Percentiles rank a stretch among this genome's conserved stretches.
Conservation (phyloP, 805 yeast species). For the Candida cerambycidarum region DNA sequence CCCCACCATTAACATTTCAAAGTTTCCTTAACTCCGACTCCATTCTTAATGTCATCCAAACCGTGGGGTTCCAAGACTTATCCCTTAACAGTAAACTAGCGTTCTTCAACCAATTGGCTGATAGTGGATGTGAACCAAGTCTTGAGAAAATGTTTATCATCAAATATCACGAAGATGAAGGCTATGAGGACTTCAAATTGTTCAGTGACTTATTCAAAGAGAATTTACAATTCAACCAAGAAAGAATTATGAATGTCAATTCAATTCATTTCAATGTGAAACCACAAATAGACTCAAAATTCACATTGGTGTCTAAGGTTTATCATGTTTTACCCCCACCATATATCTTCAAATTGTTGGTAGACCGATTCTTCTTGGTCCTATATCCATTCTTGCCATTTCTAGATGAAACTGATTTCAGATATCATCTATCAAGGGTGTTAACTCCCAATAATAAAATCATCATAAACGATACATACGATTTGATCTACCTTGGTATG, state of each 20-base stretch:
- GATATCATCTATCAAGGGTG: constrained; percentile 6
- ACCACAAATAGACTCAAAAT: not conserved
- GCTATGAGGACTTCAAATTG: constrained; percentile 10
- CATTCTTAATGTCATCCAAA: constrained; percentile 2
- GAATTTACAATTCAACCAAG: not conserved
- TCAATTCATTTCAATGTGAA: not conserved
- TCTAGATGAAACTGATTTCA: constrained; percentile 38
- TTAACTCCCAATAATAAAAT: constrained; percentile 7
- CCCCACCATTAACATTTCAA: constrained; percentile 13
- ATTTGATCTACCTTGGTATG: constrained; percentile 35
- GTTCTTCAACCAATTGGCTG: constrained; percentile 12
- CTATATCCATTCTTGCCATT: constrained; percentile 49
- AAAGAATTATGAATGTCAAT: constrained; percentile 1
- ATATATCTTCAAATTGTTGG: constrained; percentile 3
- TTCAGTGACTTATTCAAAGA: constrained; percentile 4
- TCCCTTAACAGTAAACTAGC: constrained; percentile 10
- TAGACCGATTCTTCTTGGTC: constrained; percentile 31
- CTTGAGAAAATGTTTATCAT: constrained; percentile 7
- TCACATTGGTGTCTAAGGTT: constrained; percentile 4
- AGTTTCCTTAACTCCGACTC: constrained; percentile 10
- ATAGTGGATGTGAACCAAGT: constrained; percentile 11
- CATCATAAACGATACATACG: constrained; percentile 26
- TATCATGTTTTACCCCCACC: constrained; percentile 8
- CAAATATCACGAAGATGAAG: constrained; percentile 16
- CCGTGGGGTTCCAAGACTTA: constrained; percentile 8